phyloP scores from a whole-genome alignment of 2,329 filamentous ascomycete species.

The Sordariomycetes sp. region DNA sequence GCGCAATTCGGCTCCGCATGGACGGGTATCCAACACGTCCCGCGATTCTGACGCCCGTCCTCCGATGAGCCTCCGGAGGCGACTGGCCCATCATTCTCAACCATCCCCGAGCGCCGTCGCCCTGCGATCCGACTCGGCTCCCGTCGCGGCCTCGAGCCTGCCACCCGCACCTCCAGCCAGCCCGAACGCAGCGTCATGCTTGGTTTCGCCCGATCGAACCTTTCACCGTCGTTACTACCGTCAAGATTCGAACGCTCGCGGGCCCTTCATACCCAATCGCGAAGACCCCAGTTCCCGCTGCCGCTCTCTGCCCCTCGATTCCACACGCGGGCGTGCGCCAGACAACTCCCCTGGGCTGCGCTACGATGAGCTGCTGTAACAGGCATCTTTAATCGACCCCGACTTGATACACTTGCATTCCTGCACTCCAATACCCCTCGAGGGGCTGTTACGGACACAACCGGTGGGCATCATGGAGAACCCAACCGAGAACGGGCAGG shows the following conservation, averaged over 20 bases:
- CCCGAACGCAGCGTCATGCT: neutral
- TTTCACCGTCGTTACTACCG: neutral
- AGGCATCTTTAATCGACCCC: neutral
- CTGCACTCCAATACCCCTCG: neutral
- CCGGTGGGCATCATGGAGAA: conserved; percentile 6
- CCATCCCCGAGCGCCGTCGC: neutral
- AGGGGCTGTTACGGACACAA: conserved; percentile 6
- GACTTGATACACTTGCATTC: neutral
- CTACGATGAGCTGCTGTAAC: neutral
- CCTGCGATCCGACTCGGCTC: neutral
- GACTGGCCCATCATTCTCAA: neutral
- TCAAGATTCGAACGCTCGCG: neutral
- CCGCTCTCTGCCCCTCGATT: neutral
- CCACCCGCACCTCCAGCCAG: neutral
- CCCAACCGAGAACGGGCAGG: conserved; percentile 39
- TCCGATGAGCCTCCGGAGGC: neutral
- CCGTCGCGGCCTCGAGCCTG: neutral
- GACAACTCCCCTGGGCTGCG: conserved; percentile 1
- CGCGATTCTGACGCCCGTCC: neutral
- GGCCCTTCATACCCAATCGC: neutral
- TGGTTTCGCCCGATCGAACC: neutral
- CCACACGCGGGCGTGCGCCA: neutral
- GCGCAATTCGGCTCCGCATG: neutral
- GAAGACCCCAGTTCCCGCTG: neutral
- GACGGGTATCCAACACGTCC: neutral